Evolutionary conservation across 2,329 filamentous ascomycete genomes (phyloP).

Genomic region (Cordyceps militaris): DNA sequence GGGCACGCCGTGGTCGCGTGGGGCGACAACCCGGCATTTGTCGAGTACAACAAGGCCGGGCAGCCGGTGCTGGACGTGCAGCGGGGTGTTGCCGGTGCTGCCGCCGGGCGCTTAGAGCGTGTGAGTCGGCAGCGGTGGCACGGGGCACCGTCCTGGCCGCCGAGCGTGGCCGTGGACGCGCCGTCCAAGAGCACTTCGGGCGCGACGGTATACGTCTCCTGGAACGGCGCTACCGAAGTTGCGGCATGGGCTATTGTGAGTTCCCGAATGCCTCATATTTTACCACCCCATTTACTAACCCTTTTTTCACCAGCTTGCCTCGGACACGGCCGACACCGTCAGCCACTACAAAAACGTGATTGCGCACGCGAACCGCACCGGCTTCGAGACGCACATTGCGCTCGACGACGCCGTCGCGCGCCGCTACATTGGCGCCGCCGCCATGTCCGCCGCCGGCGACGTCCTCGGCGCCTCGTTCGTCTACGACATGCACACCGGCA

Average conservation of each 20-base stretch:
- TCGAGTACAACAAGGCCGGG: constrained; percentile 23
- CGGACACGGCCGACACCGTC: constrained; percentile 18
- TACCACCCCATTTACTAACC: constrained; percentile 14
- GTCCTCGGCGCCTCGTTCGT: constrained; percentile 23
- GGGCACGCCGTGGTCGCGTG: constrained; percentile 24
- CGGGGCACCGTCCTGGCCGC: constrained; percentile 23
- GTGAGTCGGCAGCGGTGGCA: constrained; percentile 23
- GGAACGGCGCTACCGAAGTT: constrained; percentile 27
- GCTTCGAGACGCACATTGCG: constrained; percentile 22
- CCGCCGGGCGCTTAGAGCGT: constrained; percentile 22
- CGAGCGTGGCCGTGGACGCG: constrained; percentile 22
- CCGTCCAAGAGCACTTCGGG: constrained; percentile 19
- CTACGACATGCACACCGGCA: constrained; percentile 21
- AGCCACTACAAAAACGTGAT: constrained; percentile 20
- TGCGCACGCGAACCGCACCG: constrained; percentile 19
- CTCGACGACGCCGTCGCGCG: constrained; percentile 14
- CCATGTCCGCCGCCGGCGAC: constrained; percentile 18
- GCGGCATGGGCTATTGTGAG: constrained; percentile 23
- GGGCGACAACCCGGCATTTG: constrained; percentile 23
- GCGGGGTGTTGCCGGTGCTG: constrained; percentile 19
- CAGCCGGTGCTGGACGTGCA: constrained; percentile 21
- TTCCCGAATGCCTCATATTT: background rate
- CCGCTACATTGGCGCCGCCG: constrained; percentile 23
- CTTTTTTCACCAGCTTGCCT: constrained; percentile 17
- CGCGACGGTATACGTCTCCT: constrained; percentile 23